Percentiles rank a stretch among this genome's conserved stretches.
These are phyloP conservation scores for Lathyrus oleraceus DNA, from an alignment of 306 rosid species.

Conservation along the genomic window DNA sequence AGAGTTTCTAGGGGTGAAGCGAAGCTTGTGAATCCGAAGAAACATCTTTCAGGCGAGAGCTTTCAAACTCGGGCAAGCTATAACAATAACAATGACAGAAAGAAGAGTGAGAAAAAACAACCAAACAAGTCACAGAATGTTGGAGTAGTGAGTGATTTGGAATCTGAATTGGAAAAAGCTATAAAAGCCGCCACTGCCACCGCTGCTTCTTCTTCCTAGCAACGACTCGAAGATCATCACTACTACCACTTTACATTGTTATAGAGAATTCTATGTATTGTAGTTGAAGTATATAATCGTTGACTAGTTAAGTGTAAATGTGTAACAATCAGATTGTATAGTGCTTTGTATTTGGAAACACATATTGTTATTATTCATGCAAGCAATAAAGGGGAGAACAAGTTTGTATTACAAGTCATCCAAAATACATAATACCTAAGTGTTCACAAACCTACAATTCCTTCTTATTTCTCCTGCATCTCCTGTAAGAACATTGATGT, in stretches of 20 bases:
- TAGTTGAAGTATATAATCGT: neutral
- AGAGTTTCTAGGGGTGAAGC: constrained; percentile 37
- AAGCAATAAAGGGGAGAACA: neutral
- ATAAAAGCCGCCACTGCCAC: constrained; percentile 76
- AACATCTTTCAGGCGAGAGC: constrained; percentile 27
- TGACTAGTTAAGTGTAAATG: constrained; percentile 2
- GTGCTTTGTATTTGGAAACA: neutral
- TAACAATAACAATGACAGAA: constrained; percentile 44
- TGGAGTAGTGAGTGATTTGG: constrained; percentile 52
- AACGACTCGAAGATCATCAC: constrained; percentile 42
- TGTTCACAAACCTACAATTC: constrained; percentile 68
- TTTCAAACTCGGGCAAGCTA: constrained; percentile 59
- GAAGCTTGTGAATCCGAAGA: constrained; percentile 9
- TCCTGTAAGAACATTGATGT: constrained; percentile 67
- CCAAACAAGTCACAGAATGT: constrained; percentile 41
- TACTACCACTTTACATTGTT: constrained; percentile 14
- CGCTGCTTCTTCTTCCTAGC: constrained; percentile 60
- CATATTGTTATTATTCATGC: neutral
- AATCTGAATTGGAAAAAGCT: constrained; percentile 85
- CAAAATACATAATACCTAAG: constrained; percentile 11
- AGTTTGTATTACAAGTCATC: neutral
- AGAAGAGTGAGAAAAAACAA: constrained; percentile 52
- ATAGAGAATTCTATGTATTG: constrained; percentile 5
- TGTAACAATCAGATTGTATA: neutral
- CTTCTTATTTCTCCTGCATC: constrained; percentile 67